Evolutionary conservation across 768 basidiomycete genomes (phyloP), one percentile per base, ranked within the genome.

Genomic region (Termitomyces eurrhizus): DNA sequence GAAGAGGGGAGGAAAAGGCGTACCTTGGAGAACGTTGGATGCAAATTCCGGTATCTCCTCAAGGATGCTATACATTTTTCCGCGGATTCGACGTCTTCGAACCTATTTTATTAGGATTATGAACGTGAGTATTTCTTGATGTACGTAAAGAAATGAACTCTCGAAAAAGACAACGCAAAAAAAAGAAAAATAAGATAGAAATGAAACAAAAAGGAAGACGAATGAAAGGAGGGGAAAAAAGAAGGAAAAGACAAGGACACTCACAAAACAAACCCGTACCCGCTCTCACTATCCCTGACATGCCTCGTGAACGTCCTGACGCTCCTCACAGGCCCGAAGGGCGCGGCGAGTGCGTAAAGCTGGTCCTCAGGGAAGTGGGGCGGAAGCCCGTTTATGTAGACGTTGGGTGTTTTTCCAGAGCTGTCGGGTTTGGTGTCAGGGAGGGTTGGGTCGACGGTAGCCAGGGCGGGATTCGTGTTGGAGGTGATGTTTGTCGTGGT

Each of bases 1-100:
- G 3, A 41, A 14, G n/a, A 26, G 29, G 18, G 9, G 32, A n/a
- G 5, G 50, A 18, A 13, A 18, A 36, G 18, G 8, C 65, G 70
- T 59, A 88, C 92, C 82, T 93, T 93, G 57, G 92, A 92, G 68
- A 92, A 92, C 2, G 91, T 91, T 0, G 92, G 92, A 68, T 94
- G 92, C 45, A 93, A 74, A 69, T 93, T 90, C 48, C 89, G 79
- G 64, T 87, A 88, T 64, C 83, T 82, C 62, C 89, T 77, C 52
- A 94, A 76, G 1, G 84, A 76, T 14, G 84, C 77, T 56, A 94
- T 92, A 63, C 92, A 94, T 62, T 79, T 81, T 66, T 88, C 87
- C 0, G 92, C 92, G 32, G 84, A 80, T 2, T 87, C 86, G 7
- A 90, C 68, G 0, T 77, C 78, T 52, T 81, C 82, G 69, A 91